These are phyloP conservation scores for Pythium plurisporium DNA, from an alignment of 352 stramenopile genomes.

Conservation along the genomic window DNA sequence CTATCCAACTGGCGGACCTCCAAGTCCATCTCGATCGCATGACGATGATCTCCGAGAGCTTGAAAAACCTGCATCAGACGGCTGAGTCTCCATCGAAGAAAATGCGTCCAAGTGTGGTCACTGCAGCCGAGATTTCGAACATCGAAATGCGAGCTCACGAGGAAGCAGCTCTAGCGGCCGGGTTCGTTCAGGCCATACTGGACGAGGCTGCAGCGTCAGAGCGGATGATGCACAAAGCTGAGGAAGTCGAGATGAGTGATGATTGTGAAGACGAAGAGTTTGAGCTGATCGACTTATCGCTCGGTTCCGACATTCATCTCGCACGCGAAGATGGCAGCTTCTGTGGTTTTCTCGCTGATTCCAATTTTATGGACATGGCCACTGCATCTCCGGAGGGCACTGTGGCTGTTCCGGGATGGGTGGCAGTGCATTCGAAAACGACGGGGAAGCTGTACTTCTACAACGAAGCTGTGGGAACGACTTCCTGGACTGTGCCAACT, in stretches of 20 bases:
- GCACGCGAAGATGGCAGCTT: conserved; percentile 57
- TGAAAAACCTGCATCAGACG: conserved; percentile 37
- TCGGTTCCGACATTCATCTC: conserved; percentile 33
- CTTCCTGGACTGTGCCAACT: conserved; percentile 70
- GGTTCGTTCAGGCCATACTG: conserved; percentile 16
- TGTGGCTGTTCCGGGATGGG: conserved; percentile 38
- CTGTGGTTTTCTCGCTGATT: conserved; percentile 59
- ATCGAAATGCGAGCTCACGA: conserved; percentile 20
- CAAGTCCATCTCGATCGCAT: conserved; percentile 74
- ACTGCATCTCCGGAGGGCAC: conserved; percentile 29
- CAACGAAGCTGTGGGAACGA: conserved; percentile 69
- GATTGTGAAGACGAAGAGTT: conserved; percentile 13
- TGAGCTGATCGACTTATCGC: conserved; percentile 32
- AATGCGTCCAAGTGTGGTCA: conserved; percentile 35
- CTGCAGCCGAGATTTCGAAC: conserved; percentile 14
- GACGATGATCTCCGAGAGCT: conserved; percentile 62
- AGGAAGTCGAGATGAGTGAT: conserved; percentile 1
- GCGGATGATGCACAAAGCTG: conserved; percentile 3
- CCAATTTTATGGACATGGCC: conserved; percentile 48
- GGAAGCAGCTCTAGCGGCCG: conserved; percentile 16
- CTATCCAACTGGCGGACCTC: conserved; percentile 54
- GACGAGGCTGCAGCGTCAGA: conserved; percentile 1
- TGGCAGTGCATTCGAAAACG: conserved; percentile 61
- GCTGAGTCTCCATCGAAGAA: conserved; percentile 41
- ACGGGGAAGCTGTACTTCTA: conserved; percentile 83